Evolutionary conservation across 371 early-diverging fungal genomes (phyloP).

Genomic region (Funneliformis caledonium): DNA sequence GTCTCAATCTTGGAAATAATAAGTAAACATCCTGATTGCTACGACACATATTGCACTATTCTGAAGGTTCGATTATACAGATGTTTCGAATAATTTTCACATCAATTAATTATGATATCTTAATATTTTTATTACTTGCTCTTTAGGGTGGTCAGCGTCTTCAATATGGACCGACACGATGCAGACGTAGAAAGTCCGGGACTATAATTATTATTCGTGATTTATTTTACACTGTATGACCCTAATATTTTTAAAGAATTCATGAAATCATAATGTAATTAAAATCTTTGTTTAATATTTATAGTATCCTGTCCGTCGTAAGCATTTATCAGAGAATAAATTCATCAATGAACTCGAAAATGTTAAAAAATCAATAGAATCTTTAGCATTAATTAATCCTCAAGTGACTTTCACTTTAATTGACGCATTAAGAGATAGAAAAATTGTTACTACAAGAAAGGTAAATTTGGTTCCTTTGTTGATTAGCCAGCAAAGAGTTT

Average conservation of each 20-base stretch:
- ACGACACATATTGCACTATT: slow-evolving; percentile 52
- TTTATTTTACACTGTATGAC: slow-evolving; percentile 65
- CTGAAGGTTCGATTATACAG: slow-evolving; percentile 54
- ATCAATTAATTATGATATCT: background rate
- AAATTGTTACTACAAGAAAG: slow-evolving; percentile 52
- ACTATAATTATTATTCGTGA: slow-evolving; percentile 62
- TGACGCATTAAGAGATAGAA: slow-evolving; percentile 49
- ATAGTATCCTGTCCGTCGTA: slow-evolving; percentile 67
- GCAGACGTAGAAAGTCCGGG: slow-evolving; percentile 51
- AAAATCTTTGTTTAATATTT: background rate
- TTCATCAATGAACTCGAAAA: slow-evolving; percentile 48
- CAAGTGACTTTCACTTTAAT: slow-evolving; percentile 52
- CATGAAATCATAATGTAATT: background rate
- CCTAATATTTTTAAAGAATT: background rate
- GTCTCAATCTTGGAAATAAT: slow-evolving; percentile 61
- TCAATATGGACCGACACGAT: slow-evolving; percentile 32
- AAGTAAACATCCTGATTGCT: slow-evolving; percentile 48
- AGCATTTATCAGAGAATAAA: slow-evolving; percentile 36
- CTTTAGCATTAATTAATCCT: slow-evolving; percentile 54
- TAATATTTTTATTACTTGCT: slow-evolving; percentile 7
- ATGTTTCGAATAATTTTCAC: background rate
- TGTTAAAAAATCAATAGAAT: slow-evolving; percentile 53
- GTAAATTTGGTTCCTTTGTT: slow-evolving; percentile 44
- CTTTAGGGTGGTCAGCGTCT: slow-evolving; percentile 52
- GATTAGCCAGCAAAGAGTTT: background rate